Evolutionary conservation across 768 basidiomycete species (phyloP).

Genomic region (Boletus tylopilopsis): DNA sequence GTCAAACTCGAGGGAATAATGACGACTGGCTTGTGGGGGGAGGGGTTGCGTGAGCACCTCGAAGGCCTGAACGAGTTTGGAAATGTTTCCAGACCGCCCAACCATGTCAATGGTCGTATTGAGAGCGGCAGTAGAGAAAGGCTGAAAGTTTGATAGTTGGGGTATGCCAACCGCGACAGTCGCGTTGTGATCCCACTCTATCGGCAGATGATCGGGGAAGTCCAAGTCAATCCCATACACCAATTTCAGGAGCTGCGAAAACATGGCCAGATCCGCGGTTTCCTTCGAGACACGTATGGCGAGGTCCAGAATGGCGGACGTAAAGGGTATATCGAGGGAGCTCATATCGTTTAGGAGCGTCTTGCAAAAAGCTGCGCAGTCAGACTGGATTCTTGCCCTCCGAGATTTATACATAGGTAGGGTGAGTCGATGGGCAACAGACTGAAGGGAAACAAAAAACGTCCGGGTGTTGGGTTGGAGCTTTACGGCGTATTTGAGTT

Average conservation of each 20-base stretch:
- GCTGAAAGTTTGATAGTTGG: conserved; percentile 31
- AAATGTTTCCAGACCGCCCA: conserved; percentile 54
- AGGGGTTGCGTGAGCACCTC: conserved; percentile 76
- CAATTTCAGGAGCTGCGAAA: conserved; percentile 57
- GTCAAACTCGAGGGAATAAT: conserved; percentile 54
- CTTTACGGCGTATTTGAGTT: conserved; percentile 43
- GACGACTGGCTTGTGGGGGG: conserved; percentile 43
- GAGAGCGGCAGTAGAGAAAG: conserved; percentile 61
- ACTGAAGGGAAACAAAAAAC: conserved; percentile 61
- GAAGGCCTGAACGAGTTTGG: conserved; percentile 70
- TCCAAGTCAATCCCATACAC: conserved; percentile 76
- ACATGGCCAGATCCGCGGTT: conserved; percentile 48
- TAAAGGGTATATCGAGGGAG: conserved; percentile 42
- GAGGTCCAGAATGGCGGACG: conserved; percentile 62
- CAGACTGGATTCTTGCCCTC: conserved; percentile 34
- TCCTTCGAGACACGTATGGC: conserved; percentile 66
- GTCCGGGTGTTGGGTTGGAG: conserved; percentile 51
- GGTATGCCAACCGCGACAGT: conserved; percentile 11
- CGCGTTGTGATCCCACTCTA: conserved; percentile 13
- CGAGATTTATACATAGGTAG: conserved; percentile 47
- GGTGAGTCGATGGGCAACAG: conserved; percentile 63
- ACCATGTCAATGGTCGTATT: conserved; percentile 73
- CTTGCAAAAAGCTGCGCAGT: conserved; percentile 46
- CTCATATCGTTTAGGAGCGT: conserved; percentile 60
- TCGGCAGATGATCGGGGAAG: conserved; percentile 64